Conservation (phyloP, 2,329 filamentous ascomycete genomes). For the Fusarium tricinctum region DNA sequence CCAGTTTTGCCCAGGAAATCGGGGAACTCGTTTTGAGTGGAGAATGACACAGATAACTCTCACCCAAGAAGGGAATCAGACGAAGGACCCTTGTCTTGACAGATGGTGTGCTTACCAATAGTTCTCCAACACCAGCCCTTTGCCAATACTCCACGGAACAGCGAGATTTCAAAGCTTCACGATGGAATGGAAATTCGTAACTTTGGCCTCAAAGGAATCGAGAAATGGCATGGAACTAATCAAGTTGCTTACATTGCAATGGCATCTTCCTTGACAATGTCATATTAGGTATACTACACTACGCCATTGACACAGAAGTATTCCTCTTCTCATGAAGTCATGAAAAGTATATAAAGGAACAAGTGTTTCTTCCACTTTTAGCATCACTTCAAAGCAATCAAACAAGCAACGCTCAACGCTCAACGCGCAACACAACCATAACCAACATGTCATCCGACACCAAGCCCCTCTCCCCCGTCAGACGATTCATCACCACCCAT, state of each 20-base stretch:
- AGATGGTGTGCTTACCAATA: conserved; percentile 2
- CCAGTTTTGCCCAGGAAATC: conserved; percentile 9
- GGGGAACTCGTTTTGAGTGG: conserved; percentile 1
- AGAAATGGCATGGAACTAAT: not conserved
- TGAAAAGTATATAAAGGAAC: conserved; percentile 15
- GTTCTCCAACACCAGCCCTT: conserved; percentile 5
- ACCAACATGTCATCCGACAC: conserved; percentile 31
- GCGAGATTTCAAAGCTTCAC: conserved; percentile 24
- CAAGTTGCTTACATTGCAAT: not conserved
- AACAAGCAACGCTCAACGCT: not conserved
- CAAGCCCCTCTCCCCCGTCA: conserved; percentile 34
- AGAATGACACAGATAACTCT: not conserved
- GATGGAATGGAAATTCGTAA: not conserved
- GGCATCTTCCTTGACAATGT: not conserved
- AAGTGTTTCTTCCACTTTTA: not conserved
- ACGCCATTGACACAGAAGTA: not conserved
- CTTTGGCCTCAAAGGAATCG: not conserved
- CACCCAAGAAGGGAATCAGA: not conserved
- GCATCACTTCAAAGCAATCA: not conserved
- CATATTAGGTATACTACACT: too few relatives aligned
- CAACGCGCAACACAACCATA: not conserved
- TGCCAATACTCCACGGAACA: conserved; percentile 19
- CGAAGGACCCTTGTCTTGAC: not conserved
- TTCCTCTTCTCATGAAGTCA: not conserved
- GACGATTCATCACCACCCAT: conserved; percentile 43